Evolutionary conservation across 2,329 filamentous ascomycete species (phyloP).

Genomic region (Arachnomyces sp.): DNA sequence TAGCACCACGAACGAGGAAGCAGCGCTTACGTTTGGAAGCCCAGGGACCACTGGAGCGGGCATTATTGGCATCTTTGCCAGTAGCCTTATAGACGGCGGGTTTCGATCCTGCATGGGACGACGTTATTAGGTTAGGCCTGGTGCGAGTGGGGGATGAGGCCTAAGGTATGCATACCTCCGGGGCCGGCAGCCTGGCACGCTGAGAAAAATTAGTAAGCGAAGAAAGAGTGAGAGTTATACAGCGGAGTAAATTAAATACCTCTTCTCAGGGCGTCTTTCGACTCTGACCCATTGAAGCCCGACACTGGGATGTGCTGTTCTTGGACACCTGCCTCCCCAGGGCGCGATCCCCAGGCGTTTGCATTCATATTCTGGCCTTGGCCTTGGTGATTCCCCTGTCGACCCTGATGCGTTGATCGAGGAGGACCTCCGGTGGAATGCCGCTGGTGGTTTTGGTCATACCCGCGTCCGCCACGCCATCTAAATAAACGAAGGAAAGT

Average conservation of each 20-base stretch:
- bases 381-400: conserved; percentile 25
- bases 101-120: conserved; percentile 22
- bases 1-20: neutral
- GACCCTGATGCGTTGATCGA: conserved; percentile 20
- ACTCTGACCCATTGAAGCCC: conserved; percentile 38
- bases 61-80: conserved; percentile 28
- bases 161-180: conserved; percentile 19
- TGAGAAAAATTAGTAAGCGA: conserved; percentile 7
- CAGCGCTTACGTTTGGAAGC: conserved; percentile 35
- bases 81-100: conserved; percentile 32
- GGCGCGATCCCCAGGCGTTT: conserved; percentile 22
- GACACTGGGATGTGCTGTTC: conserved; percentile 37
- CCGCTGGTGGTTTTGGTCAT: conserved; percentile 31
- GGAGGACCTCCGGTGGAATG: conserved; percentile 20
- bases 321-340: conserved; percentile 19
- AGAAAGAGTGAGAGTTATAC: neutral
- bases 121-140: neutral
- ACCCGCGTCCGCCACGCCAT: conserved; percentile 34
- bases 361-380: conserved; percentile 20
- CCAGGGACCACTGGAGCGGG: conserved; percentile 35
- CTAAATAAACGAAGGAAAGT: conserved; percentile 13
- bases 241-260: conserved; percentile 19
- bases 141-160: neutral
- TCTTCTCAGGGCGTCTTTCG: conserved; percentile 34
- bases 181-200: conserved; percentile 19